Base-by-base conservation (phyloP, 192 early-diverging fungal genomes). In the Coemansia sp. region DNA sequence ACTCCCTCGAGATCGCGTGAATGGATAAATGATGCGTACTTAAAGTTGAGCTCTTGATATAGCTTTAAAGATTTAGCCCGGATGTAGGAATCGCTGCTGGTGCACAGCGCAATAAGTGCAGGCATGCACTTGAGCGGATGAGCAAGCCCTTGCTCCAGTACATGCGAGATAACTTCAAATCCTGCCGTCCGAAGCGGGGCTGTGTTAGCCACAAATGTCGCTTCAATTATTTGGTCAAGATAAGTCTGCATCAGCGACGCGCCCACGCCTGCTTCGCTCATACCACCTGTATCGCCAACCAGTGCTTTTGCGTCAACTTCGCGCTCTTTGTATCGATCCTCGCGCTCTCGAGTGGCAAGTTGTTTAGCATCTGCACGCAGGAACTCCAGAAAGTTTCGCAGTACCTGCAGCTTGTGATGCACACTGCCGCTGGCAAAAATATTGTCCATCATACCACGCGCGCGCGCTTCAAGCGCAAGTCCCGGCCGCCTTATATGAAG, bases 81-180 rank as follows among this genome's bases (percentile, higher is more conserved):
- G 17, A 95, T 74, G 2, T 72, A 68, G 0, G 70, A 36, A 63
- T 92, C 85, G 3, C 80, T 70, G 59, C 87, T 87, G 2, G 93
- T 89, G 74, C 95, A 87, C 61, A 97, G 83, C 0, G 96, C 93
- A 30, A 94, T 87, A 53, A 97, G 79, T 19, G 87, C 88, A 17
- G 96, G 94, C 75, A 97, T 89, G 66, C 94, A 98, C 88, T 92
- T 75, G 14, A 92, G 82, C 6, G 96, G 96, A 72, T 96, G 94
- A 9, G 91, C 93, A 21, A 97, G 79, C 0, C 95, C 95, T 67
- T 96, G 94, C 59, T 91, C 88, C n/a, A 95, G 71, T 27, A 95
- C 91, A n/a, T 90, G 80, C 6, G 82, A 80, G 6, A 97, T 83
- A 0, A 94, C 91, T 56, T 95, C 90, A 62, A 96, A 92, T 7